Percentiles rank a stretch among this genome's conserved stretches.
Evolutionary conservation across 495 filamentous ascomycete species (phyloP).

Genomic region (Trichoderma asperelloides): DNA sequence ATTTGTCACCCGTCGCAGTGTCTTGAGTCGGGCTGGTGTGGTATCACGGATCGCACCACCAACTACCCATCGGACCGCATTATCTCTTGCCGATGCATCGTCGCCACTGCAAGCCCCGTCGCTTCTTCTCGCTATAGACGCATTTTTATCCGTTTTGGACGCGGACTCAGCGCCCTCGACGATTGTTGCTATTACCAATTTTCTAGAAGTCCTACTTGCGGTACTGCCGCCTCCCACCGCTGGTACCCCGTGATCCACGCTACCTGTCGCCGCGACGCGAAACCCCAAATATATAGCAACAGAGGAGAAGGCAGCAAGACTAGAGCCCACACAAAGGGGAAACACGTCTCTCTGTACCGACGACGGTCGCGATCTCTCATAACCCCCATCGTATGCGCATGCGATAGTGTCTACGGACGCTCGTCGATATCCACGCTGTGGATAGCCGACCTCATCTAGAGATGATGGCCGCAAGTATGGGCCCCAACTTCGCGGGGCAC

Average conservation of each 20-base stretch:
- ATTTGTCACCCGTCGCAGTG: conserved; percentile 7
- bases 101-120: conserved; percentile 2
- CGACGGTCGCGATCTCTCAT: neutral
- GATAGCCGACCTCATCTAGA: conserved; percentile 34
- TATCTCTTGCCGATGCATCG: conserved; percentile 5
- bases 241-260: conserved; percentile 1
- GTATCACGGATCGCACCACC: conserved; percentile 8
- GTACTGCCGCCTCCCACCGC: neutral
- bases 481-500: conserved; percentile 56
- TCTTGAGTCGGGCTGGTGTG: conserved; percentile 7
- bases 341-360: neutral
- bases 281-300: neutral
- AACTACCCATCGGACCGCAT: conserved; percentile 7
- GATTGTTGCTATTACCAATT: neutral
- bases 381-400: conserved; percentile 25
- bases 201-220: neutral
- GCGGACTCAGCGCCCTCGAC: neutral
- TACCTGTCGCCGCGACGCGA: neutral
- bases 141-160: neutral
- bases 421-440: conserved; percentile 44
- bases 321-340: neutral
- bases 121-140: conserved; percentile 4
- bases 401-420: conserved; percentile 28
- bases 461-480: conserved; percentile 61
- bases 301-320: neutral